Evolutionary conservation across 495 filamentous ascomycete genomes (phyloP).

Genomic region (Penicillium argentinense): DNA sequence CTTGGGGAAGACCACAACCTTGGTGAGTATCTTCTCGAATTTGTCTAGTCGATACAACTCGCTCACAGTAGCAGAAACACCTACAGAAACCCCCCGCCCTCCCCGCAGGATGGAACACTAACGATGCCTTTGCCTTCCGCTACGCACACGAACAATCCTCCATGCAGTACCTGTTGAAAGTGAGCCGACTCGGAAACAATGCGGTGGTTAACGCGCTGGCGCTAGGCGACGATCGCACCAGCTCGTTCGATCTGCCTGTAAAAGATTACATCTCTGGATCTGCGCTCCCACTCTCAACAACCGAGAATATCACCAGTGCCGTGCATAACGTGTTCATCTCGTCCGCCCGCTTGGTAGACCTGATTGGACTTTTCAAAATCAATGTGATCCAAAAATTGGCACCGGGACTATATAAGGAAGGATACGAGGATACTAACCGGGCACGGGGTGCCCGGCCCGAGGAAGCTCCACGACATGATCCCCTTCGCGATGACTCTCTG

Average conservation of each 20-base stretch:
- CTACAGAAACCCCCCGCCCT: slow-evolving; percentile 58
- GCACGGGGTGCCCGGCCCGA: slow-evolving; percentile 27
- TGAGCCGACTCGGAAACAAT: slow-evolving; percentile 80
- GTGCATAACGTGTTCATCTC: slow-evolving; percentile 76
- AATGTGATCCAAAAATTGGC: slow-evolving; percentile 79
- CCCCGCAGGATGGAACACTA: slow-evolving; percentile 74
- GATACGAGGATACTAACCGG: slow-evolving; percentile 60
- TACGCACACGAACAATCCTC: slow-evolving; percentile 90
- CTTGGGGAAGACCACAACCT: slow-evolving; percentile 76
- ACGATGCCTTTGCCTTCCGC: slow-evolving; percentile 71
- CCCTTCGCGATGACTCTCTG: slow-evolving; percentile 50
- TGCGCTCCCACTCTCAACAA: slow-evolving; percentile 53
- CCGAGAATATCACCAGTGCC: slow-evolving; percentile 37
- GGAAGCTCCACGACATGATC: slow-evolving; percentile 43
- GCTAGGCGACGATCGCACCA: slow-evolving; percentile 76
- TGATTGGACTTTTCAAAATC: slow-evolving; percentile 66
- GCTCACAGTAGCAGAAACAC: slow-evolving; percentile 39
- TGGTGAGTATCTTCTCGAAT: slow-evolving; percentile 38
- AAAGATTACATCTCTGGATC: slow-evolving; percentile 73
- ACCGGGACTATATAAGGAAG: slow-evolving; percentile 71
- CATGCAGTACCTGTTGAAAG: slow-evolving; percentile 78
- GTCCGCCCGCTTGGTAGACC: slow-evolving; percentile 60
- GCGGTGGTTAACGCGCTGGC: slow-evolving; percentile 78
- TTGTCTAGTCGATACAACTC: background rate
- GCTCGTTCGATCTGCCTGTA: slow-evolving; percentile 69